Conservation (phyloP, 495 filamentous ascomycete species). For the Xylaria castorea region DNA sequence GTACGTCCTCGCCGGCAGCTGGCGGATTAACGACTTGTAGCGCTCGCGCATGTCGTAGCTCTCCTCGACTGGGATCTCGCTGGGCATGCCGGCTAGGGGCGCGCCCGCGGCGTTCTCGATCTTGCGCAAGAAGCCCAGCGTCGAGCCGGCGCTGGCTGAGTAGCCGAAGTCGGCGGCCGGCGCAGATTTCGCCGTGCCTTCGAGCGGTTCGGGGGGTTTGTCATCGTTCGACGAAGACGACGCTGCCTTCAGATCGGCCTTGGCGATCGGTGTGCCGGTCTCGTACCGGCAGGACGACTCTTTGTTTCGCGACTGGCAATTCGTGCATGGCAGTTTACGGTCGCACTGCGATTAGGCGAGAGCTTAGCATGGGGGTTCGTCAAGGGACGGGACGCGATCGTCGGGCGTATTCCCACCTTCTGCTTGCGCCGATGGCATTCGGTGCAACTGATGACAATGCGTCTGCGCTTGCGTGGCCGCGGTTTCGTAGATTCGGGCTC, state of each 20-base stretch:
- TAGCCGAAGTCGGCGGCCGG: constrained; percentile 55
- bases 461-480: constrained; percentile 60
- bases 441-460: constrained; percentile 66
- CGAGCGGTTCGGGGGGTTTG: constrained; percentile 29
- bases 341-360: constrained; percentile 55
- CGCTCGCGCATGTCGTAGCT: constrained; percentile 51
- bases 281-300: constrained; percentile 58
- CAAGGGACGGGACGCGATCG: constrained; percentile 22
- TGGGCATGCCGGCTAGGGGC: constrained; percentile 36
- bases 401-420: constrained; percentile 51
- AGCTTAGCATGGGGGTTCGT: constrained; percentile 27
- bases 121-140: constrained; percentile 58
- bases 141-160: constrained; percentile 51
- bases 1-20: constrained; percentile 59
- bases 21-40: constrained; percentile 60
- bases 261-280: constrained; percentile 54
- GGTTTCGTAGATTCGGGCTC: constrained; percentile 32
- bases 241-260: constrained; percentile 41
- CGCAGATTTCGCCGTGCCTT: constrained; percentile 31
- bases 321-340: constrained; percentile 65
- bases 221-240: constrained; percentile 26
- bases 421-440: constrained; percentile 71
- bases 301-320: constrained; percentile 62
- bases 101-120: constrained; percentile 48
- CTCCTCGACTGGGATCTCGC: constrained; percentile 35